Evolutionary conservation across 2,329 filamentous ascomycete genomes (phyloP).

Genomic region (Diplodia intermedia): DNA sequence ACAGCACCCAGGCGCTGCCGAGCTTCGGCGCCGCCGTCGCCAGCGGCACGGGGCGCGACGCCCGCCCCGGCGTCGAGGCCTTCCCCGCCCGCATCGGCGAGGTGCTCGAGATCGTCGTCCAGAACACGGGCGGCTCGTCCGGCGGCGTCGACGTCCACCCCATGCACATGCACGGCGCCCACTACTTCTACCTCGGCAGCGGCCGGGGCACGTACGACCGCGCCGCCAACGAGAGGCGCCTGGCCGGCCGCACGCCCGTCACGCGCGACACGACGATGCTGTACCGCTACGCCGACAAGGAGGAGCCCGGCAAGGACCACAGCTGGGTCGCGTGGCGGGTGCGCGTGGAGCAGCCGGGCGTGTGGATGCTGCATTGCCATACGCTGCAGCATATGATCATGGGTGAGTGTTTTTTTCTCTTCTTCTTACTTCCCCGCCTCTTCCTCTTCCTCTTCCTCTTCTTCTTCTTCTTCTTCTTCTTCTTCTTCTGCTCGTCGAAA

Average conservation of each 20-base stretch:
- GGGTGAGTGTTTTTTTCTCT: constrained; percentile 43
- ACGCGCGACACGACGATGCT: constrained; percentile 61
- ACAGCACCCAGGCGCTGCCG: constrained; percentile 56
- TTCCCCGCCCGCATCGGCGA: constrained; percentile 65
- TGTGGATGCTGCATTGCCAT: constrained; percentile 70
- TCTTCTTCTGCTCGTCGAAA: background rate
- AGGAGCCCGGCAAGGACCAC: constrained; percentile 49
- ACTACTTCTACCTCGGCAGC: constrained; percentile 61
- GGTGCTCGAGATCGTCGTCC: constrained; percentile 61
- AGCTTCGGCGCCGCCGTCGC: constrained; percentile 59
- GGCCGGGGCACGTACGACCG: constrained; percentile 63
- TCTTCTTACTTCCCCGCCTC: background rate
- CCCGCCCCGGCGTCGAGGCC: constrained; percentile 53
- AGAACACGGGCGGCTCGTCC: constrained; percentile 44
- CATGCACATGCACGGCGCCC: constrained; percentile 63
- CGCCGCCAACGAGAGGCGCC: constrained; percentile 54
- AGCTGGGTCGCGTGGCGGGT: constrained; percentile 70
- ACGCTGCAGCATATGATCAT: constrained; percentile 65
- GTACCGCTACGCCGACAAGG: constrained; percentile 59
- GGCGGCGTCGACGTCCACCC: constrained; percentile 53
- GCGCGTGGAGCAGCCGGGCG: constrained; percentile 59
- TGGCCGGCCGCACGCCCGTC: constrained; percentile 50
- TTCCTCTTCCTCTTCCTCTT: too few species aligned
- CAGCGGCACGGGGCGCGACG: constrained; percentile 62
- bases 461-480: background rate